Percentiles rank a stretch among this genome's conserved stretches.
Conservation (phyloP, 345 rosid species). For the Turritis glabra region DNA sequence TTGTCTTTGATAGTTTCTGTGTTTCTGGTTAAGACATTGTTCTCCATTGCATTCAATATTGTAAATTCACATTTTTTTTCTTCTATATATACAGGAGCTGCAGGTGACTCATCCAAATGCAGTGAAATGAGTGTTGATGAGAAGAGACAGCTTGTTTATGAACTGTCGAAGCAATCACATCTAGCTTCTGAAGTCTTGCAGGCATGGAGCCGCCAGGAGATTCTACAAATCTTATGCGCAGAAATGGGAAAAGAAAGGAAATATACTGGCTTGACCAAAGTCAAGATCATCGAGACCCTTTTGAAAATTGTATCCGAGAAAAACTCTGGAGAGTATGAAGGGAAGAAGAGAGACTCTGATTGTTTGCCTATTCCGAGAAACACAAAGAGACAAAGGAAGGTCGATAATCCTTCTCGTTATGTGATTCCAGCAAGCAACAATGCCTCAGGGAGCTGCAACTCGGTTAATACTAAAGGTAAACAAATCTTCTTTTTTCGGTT, state of each 20-base stretch:
- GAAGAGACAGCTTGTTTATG: conserved; percentile 66
- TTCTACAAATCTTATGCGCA: conserved; percentile 75
- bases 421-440: conserved; percentile 30
- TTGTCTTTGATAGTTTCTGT: neutral
- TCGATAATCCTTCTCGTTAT: conserved; percentile 35
- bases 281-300: conserved; percentile 74
- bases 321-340: conserved; percentile 48
- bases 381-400: conserved; percentile 36
- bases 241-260: conserved; percentile 86
- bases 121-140: conserved; percentile 62
- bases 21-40: conserved; percentile 13
- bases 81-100: conserved; percentile 27
- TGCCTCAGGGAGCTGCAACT: conserved; percentile 36
- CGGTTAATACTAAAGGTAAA: conserved; percentile 32
- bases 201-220: conserved; percentile 76
- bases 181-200: conserved; percentile 68
- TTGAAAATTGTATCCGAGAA: conserved; percentile 60
- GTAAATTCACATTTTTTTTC: neutral
- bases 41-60: neutral
- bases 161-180: conserved; percentile 55
- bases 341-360: conserved; percentile 41
- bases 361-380: conserved; percentile 33
- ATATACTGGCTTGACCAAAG: conserved; percentile 70
- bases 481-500: neutral
- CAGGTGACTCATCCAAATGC: conserved; percentile 55